Conservation (phyloP, 768 basidiomycete species). For the Lactarius evosmus region DNA sequence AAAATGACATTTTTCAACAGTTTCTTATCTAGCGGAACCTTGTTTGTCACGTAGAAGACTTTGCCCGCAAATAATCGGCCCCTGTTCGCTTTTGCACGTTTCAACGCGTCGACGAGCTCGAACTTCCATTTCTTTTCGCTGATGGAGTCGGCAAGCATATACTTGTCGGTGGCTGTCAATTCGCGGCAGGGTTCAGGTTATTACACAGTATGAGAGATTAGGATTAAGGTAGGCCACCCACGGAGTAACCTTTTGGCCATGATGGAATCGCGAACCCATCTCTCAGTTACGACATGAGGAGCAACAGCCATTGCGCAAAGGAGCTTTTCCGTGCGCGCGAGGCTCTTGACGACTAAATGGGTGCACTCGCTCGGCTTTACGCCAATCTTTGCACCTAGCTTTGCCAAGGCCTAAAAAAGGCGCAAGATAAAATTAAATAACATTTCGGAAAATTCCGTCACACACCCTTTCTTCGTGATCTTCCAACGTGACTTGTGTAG, state of each 20-base stretch:
- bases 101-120: conserved; percentile 57
- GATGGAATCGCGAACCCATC: conserved; percentile 67
- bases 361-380: conserved; percentile 67
- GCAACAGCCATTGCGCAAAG: conserved; percentile 67
- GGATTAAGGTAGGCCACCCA: conserved; percentile 38
- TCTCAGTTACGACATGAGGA: conserved; percentile 57
- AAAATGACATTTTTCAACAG: conserved; percentile 66
- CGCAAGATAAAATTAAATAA: not conserved
- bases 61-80: conserved; percentile 60
- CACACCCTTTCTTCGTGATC: conserved; percentile 61
- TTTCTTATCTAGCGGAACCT: conserved; percentile 54
- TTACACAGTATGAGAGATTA: not conserved
- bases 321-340: conserved; percentile 87
- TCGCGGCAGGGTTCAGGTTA: not conserved
- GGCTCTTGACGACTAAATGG: conserved; percentile 64
- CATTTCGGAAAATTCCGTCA: conserved; percentile 5
- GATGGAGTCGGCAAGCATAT: conserved; percentile 53
- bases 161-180: conserved; percentile 57
- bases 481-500: conserved; percentile 59
- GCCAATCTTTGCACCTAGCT: conserved; percentile 65
- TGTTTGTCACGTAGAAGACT: conserved; percentile 73
- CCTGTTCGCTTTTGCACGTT: conserved; percentile 49
- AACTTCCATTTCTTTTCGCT: conserved; percentile 68
- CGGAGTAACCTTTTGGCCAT: conserved; percentile 58
- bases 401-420: conserved; percentile 49